Percentiles rank a stretch among this genome's conserved stretches.
These are phyloP conservation scores for Butyriboletus loyo DNA, from an alignment of 768 basidiomycete genomes.

Conservation along the genomic window DNA sequence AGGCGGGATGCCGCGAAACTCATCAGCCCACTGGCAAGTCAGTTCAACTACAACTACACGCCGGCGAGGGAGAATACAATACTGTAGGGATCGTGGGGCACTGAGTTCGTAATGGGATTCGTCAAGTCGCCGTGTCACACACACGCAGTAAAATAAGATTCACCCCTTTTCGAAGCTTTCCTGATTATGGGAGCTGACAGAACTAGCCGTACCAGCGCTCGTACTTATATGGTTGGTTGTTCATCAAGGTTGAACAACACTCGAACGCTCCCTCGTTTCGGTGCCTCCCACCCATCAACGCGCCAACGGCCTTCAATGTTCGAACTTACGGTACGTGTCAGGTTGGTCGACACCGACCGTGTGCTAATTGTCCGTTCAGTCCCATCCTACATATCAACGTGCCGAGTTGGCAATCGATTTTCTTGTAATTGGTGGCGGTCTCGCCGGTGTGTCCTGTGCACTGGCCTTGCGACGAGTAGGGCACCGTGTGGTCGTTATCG, in stretches of 20 bases:
- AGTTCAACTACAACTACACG: no score
- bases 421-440: conserved; percentile 48
- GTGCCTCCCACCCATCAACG: not conserved
- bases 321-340: conserved; percentile 8
- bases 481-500: conserved; percentile 58
- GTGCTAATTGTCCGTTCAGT: conserved; percentile 8
- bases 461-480: conserved; percentile 54
- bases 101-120: conserved; percentile 10
- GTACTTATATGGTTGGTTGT: conserved; percentile 10
- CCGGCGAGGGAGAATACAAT: no score
- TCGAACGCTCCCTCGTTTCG: not conserved
- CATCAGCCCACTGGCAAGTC: not conserved
- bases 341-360: not conserved
- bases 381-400: conserved; percentile 8
- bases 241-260: not conserved
- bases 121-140: conserved; percentile 12
- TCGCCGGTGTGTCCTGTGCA: conserved; percentile 56
- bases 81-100: no score
- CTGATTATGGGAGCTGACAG: conserved; percentile 20
- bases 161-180: conserved; percentile 7
- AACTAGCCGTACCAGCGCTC: conserved; percentile 12
- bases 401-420: conserved; percentile 34
- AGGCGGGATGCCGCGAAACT: not conserved
- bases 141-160: conserved; percentile 5
- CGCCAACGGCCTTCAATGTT: conserved; percentile 15